phyloP scores from a whole-genome alignment of 257 asterid genomes.

The Solanum dulcamara region DNA sequence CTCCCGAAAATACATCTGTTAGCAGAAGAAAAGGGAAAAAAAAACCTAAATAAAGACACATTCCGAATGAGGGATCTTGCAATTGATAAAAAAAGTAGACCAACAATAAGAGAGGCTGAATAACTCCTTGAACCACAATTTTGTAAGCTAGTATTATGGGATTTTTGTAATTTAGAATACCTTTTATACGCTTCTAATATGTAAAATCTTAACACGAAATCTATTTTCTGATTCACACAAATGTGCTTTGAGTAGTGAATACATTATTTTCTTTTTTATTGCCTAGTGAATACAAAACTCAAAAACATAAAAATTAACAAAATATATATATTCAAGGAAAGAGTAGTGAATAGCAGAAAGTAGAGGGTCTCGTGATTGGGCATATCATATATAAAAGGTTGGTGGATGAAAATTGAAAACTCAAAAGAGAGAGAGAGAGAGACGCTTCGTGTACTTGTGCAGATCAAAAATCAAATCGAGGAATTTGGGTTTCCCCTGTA shows the following conservation, averaged over 20 bases:
- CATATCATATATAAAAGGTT: neutral
- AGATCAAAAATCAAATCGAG: neutral
- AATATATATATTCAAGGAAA: neutral
- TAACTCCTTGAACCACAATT: too few relatives aligned
- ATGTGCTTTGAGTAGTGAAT: too few relatives aligned
- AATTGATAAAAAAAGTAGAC: too few relatives aligned
- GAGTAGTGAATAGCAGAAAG: neutral
- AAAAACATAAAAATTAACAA: neutral
- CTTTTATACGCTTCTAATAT: neutral
- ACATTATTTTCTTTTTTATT: too few relatives aligned
- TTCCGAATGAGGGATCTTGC: too few relatives aligned
- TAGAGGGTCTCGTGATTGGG: neutral
- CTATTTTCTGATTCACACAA: too few relatives aligned
- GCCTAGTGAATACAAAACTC: neutral
- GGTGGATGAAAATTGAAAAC: neutral
- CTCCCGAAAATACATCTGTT: too few relatives aligned
- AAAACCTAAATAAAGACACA: too few relatives aligned
- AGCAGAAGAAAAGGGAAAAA: too few relatives aligned
- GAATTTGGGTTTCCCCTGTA: conserved; percentile 8
- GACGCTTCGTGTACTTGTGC: neutral
- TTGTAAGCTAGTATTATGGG: neutral
- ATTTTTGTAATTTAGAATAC: neutral
- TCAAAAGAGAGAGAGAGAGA: neutral
- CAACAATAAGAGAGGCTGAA: too few relatives aligned
- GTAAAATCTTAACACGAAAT: too few relatives aligned